phyloP scores from a whole-genome alignment of 2,329 filamentous ascomycete genomes.

The Aureobasidium zeae region DNA sequence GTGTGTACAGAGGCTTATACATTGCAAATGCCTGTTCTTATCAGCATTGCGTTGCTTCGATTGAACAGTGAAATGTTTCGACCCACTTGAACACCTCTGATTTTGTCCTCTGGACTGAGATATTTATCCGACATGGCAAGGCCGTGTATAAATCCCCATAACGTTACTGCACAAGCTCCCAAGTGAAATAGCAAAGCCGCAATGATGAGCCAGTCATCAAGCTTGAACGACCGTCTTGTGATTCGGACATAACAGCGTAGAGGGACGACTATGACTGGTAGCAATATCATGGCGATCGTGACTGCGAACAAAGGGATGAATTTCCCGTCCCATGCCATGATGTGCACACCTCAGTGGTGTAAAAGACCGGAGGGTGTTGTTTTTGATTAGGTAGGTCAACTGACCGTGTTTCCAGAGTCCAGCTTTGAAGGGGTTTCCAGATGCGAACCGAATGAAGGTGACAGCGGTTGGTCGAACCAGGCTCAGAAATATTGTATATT shows the following conservation, averaged over 20 bases:
- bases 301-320: constrained; percentile 3
- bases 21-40: neutral
- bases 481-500: no score
- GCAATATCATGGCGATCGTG: constrained; percentile 4
- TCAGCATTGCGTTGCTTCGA: neutral
- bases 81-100: constrained; percentile 10
- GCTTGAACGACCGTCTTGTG: constrained; percentile 1
- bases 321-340: constrained; percentile 10
- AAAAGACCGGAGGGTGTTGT: no score
- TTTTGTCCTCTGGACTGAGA: neutral
- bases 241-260: constrained; percentile 7
- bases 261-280: constrained; percentile 6
- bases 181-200: constrained; percentile 1
- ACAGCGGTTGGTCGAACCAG: no score
- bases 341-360: no score
- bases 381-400: no score
- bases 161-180: constrained; percentile 3
- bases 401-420: no score
- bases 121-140: constrained; percentile 6
- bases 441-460: no score
- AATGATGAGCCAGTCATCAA: constrained; percentile 12
- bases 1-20: constrained; percentile 8
- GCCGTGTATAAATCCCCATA: constrained; percentile 8
- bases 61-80: neutral
- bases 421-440: no score